phyloP scores from a whole-genome alignment of 2,329 filamentous ascomycete genomes.

The Phaeosphaeria sp. region DNA sequence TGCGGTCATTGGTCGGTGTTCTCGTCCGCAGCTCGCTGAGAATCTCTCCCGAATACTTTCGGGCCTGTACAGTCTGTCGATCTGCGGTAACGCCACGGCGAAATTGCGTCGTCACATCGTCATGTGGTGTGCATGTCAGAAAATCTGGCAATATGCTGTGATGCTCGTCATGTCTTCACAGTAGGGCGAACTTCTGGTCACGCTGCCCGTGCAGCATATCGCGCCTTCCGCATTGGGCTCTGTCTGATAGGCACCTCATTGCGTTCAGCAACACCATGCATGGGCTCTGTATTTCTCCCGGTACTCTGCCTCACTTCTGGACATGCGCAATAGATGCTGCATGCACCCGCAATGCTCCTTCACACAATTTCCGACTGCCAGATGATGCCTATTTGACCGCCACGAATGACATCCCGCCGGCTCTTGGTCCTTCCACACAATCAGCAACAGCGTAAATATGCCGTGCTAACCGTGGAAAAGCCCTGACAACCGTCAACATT shows the following conservation, averaged over 20 bases:
- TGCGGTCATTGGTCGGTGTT: neutral
- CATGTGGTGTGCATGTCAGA: neutral
- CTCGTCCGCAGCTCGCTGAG: neutral
- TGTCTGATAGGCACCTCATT: neutral
- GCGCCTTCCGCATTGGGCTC: neutral
- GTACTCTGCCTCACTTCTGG: neutral
- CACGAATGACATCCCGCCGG: neutral
- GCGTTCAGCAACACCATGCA: neutral
- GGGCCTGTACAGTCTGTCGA: neutral
- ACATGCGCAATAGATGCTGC: neutral
- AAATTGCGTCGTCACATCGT: neutral
- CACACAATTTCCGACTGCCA: neutral
- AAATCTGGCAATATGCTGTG: neutral
- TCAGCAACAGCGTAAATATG: neutral
- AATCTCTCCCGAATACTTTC: neutral
- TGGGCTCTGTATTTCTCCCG: neutral
- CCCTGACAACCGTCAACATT: neutral
- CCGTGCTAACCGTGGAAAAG: neutral
- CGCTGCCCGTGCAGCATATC: neutral
- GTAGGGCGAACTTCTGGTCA: neutral
- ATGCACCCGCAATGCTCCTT: neutral
- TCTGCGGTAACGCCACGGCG: neutral
- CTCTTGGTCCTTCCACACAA: neutral
- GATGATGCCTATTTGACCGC: neutral
- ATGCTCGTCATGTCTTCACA: neutral